Conservation (phyloP, 2,329 filamentous ascomycete genomes). For the Massarina eburnea region DNA sequence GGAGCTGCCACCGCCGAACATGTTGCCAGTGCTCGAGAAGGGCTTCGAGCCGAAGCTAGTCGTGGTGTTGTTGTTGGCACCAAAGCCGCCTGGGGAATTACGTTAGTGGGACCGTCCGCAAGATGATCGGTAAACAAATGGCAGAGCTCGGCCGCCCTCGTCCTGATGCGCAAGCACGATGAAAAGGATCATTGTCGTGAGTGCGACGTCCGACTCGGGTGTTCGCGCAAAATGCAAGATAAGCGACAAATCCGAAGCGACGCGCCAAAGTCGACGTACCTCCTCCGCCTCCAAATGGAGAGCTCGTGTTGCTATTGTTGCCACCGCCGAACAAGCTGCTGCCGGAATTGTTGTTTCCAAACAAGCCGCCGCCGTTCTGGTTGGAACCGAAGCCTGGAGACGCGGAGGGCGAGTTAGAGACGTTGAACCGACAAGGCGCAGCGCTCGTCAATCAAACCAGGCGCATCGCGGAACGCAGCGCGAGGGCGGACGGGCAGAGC, state of each 20-base stretch:
- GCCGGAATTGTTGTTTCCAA: conserved; percentile 30
- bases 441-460: conserved; percentile 30
- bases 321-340: conserved; percentile 36
- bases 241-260: conserved; percentile 22
- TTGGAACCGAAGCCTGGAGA: conserved; percentile 45
- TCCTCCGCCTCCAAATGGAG: conserved; percentile 41
- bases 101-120: conserved; percentile 20
- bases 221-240: conserved; percentile 6
- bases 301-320: conserved; percentile 30
- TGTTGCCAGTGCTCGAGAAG: conserved; percentile 48
- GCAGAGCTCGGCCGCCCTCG: background rate
- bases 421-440: conserved; percentile 28
- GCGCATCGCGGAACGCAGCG: conserved; percentile 31
- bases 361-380: conserved; percentile 36
- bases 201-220: background rate
- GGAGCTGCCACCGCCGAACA: conserved; percentile 25
- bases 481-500: conserved; percentile 14
- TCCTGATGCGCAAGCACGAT: background rate
- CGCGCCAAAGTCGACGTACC: conserved; percentile 43
- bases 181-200: no score
- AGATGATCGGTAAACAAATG: background rate
- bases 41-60: conserved; percentile 35
- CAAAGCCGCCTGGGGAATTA: conserved; percentile 41
- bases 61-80: conserved; percentile 40
- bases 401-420: conserved; percentile 43